Evolutionary conservation across 2,329 filamentous ascomycete species (phyloP), one percentile per base, ranked within the genome.

Genomic region (Ilyonectria mors-panacis): DNA sequence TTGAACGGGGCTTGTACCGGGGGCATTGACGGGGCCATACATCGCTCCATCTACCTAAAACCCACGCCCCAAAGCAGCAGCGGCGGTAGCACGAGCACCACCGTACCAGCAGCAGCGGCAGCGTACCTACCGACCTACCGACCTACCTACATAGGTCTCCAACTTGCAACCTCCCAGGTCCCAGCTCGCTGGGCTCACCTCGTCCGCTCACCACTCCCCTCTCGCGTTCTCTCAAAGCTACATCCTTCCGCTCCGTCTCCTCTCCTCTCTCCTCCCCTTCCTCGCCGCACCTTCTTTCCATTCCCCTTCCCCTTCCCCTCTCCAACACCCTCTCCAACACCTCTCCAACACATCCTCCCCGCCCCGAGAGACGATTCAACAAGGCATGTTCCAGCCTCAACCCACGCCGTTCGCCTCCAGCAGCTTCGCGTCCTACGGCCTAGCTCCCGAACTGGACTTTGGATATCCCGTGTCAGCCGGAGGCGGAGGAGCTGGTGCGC

Each of bases 311-410:
- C 42, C 28, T 33, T 39, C 55, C 39, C 55, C 30, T 55, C 26
- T 72, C 69, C 65, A 58, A 58, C 28, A 68, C 67, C 68, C 56
- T 66, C 59, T 47, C 51, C 57, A 51, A 42, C 57, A 61, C 63
- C 56, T 55, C 59, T 37, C 68, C 48, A 54, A 51, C 55, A 63
- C 65, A 59, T 48, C 56, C 50, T 28, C 45, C 42, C 59, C 30
- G 44, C 56, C 63, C 48, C 28, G 48, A n/a, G 30, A 53, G 19
- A 53, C 48, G 48, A 10, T 53, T 17, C 37, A 51, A 48, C 56
- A 64, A 75, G 83, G 80, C 78, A 89, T 88, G 86, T 89, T 87
- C 81, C 84, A 87, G 78, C 84, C 86, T 75, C 84, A 87, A 72
- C 81, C 85, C 61, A 85, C 84, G 60, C 82, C 86, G 62, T 86